phyloP scores from a whole-genome alignment of 495 filamentous ascomycete genomes.

The Tuber borchii region DNA sequence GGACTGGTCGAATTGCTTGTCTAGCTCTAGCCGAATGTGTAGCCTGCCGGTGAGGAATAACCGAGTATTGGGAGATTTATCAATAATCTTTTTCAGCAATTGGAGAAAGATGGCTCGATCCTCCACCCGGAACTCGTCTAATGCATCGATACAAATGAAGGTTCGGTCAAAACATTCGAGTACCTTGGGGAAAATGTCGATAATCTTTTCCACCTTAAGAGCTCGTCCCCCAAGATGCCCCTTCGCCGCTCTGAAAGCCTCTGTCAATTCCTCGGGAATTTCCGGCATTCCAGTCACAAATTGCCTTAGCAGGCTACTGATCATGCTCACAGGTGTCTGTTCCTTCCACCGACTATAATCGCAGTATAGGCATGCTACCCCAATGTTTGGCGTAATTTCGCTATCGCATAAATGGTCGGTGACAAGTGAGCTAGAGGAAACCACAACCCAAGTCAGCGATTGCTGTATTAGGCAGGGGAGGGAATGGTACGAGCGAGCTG shows the following conservation, averaged over 20 bases:
- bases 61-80: not conserved
- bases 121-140: not conserved
- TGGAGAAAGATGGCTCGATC: not conserved
- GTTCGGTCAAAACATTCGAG: not conserved
- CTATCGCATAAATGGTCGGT: not conserved
- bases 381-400: not conserved
- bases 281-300: not conserved
- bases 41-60: not conserved
- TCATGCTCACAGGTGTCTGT: not conserved
- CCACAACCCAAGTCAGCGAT: not conserved
- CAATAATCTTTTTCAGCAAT: not conserved
- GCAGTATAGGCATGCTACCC: not conserved
- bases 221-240: not conserved
- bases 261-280: not conserved
- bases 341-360: not conserved
- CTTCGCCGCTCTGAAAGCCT: not conserved
- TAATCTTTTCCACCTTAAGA: not conserved
- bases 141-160: not conserved
- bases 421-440: not conserved
- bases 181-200: not conserved
- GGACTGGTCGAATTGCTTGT: not conserved
- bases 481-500: not conserved
- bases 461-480: not conserved
- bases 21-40: not conserved
- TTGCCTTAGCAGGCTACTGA: not conserved